These are phyloP conservation scores for Oryza officinalis DNA, from an alignment of 176 grass and related monocot genomes.

Conservation along the genomic window DNA sequence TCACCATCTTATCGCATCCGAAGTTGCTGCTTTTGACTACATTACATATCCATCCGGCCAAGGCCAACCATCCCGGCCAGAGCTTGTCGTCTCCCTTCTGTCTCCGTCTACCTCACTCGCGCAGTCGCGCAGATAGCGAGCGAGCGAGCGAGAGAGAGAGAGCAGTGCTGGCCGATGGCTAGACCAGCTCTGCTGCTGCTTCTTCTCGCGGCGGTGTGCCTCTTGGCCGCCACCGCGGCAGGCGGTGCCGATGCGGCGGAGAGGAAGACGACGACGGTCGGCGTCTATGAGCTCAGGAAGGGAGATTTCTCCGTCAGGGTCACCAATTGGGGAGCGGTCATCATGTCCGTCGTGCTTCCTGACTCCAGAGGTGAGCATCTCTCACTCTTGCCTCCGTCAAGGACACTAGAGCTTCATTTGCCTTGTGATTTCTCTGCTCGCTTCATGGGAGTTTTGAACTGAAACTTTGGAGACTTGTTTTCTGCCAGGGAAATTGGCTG, in stretches of 20 bases:
- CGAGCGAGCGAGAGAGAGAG: neutral
- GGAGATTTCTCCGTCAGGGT: conserved; percentile 74
- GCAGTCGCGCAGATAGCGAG: too few species aligned
- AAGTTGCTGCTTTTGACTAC: neutral
- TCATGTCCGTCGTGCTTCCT: conserved; percentile 73
- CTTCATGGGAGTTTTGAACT: neutral
- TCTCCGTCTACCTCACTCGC: neutral
- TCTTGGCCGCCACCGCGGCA: conserved; percentile 20
- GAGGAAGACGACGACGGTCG: conserved; percentile 46
- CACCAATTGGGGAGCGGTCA: conserved; percentile 82
- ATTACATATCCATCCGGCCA: too few species aligned
- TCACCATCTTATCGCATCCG: conserved; percentile 23
- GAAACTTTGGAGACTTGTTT: neutral
- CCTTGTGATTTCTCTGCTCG: neutral
- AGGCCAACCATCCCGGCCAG: neutral
- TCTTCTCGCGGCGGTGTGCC: conserved; percentile 37
- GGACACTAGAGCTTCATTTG: neutral
- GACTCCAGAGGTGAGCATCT: conserved; percentile 71
- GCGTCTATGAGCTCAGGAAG: conserved; percentile 72
- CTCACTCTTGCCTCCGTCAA: neutral
- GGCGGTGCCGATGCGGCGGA: conserved; percentile 31
- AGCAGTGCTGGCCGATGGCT: conserved; percentile 32
- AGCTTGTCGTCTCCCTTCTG: neutral
- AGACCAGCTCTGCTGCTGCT: conserved; percentile 38
- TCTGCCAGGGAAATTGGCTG: conserved; percentile 57